Base-by-base conservation (phyloP, 495 filamentous ascomycete genomes). In the Corynascus novoguineensis region DNA sequence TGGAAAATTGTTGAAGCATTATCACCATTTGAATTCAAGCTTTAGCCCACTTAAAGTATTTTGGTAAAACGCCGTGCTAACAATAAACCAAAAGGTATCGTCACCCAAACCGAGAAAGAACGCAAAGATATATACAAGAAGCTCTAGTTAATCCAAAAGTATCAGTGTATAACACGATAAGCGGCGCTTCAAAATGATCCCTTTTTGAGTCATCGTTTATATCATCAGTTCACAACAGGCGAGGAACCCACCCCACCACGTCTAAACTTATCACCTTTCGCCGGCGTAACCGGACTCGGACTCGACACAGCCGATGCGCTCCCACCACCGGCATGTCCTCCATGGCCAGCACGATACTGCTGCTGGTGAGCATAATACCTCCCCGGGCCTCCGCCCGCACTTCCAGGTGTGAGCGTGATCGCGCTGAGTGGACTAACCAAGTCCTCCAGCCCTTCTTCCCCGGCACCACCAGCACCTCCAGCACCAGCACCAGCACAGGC, bases 361-460 rank as follows among this genome's bases (percentile, higher is more conserved):
- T 11, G 28, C 34, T 40, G 37, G 34, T 28, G 24, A 31, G n/a
- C 37, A 51, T 25, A 52, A 46, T 14, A 27, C 37, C 41, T 28
- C 19, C 51, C 19, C 4, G 10, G 38, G 15, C 19, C 14, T 14
- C 38, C 35, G 3, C 34, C 37, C 37, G 14, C 51, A 25, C 51
- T 54, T 35, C 47, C 53, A 14, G 58, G 55, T 21, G 58, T 66
- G 14, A 31, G 34, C 34, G 58, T 52, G 1, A 22, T 38, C 28
- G 60, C 56, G 27, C 55, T 64, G 15, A 67, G 12, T 25, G 64
- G 61, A 34, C 64, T 67, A 34, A 64, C 61, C 15, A 67, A 12
- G 22, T 64, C 64, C 50, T 64, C 62, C 42, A 60, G 47, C 50
- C 29, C 50, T 50, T 2, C 50, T 14, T 29, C 25, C 50, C n/a